These are phyloP conservation scores for Nidularia sp. DNA, from an alignment of 768 basidiomycete species.

Conservation along the genomic window DNA sequence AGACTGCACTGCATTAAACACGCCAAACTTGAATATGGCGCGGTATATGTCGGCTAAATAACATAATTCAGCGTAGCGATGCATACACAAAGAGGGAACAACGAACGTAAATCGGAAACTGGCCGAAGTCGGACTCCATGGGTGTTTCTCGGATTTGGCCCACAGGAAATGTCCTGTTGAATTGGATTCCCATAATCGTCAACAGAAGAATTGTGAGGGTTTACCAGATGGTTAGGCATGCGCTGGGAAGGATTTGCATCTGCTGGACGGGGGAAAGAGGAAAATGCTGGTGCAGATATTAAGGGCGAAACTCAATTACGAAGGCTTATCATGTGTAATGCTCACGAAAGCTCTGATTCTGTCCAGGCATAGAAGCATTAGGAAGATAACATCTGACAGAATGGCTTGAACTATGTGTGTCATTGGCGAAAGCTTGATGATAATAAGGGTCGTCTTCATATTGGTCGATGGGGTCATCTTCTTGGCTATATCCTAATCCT, in stretches of 20 bases:
- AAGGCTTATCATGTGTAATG: too few species aligned
- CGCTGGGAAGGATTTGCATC: too few species aligned
- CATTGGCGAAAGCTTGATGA: background rate
- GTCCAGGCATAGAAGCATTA: too few species aligned
- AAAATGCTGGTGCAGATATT: too few species aligned
- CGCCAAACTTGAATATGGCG: slow-evolving; percentile 78
- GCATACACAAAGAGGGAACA: background rate
- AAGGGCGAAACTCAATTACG: too few species aligned
- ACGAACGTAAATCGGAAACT: slow-evolving; percentile 69
- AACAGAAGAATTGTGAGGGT: too few species aligned
- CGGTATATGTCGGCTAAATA: slow-evolving; percentile 77
- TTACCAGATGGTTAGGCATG: too few species aligned
- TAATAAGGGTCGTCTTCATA: background rate
- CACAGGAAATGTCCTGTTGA: slow-evolving; percentile 1
- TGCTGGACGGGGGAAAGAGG: too few species aligned
- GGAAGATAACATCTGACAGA: too few species aligned
- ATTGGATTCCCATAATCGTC: background rate
- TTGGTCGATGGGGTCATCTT: background rate
- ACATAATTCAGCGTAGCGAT: slow-evolving; percentile 5
- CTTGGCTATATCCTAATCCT: background rate
- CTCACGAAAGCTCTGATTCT: too few species aligned
- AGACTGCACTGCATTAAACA: slow-evolving; percentile 92
- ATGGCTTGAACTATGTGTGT: too few species aligned
- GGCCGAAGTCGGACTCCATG: slow-evolving; percentile 56
- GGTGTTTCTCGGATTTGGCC: slow-evolving; percentile 26